Evolutionary conservation across 2,329 filamentous ascomycete genomes (phyloP), one percentile per base, ranked within the genome.

Genomic region (Aspergillus neotritici): DNA sequence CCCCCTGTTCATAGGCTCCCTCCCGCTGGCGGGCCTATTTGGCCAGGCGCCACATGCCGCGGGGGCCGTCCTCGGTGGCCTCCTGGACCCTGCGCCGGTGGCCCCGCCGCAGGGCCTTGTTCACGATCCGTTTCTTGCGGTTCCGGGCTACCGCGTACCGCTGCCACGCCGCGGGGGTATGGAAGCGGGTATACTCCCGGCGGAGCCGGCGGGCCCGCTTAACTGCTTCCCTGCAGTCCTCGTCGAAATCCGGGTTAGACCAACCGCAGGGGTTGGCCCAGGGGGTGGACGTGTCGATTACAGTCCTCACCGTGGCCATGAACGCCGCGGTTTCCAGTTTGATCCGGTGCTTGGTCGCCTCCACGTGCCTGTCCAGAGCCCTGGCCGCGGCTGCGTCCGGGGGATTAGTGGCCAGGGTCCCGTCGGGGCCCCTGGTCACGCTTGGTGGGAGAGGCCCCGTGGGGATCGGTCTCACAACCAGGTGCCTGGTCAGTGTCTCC

Each of bases 11-110:
- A 13, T 47, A 48, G 34, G 30, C 35, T 17, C 35, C 41, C 43
- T 45, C 49, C 40, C 57, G 44, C 17, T 53, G 55, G 32, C 50
- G 49, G 2, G 58, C 58, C 59, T 50, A 61, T 38, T 52, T 60
- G 1, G 46, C 50, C 2, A 61, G 41, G 13, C 46, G 51, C 56
- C 45, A 60, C 12, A 61, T 40, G 15, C 53, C 51, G 12, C 31
- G 17, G 2, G 50, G 47, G 13, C 46, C 47, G 9, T 47, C 46
- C 25, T 51, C 34, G 4, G 52, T 46, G 35, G 52, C 54, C 37
- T 56, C 34, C 43, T 58, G 49, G 14, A 62, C 54, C 16, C 46
- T 36, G 6, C 49, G 44, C 31, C 57, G 53, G 41, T 60, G 50
- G 11, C 42, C 53, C 21, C 32, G 31, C 1, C 33, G 16, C 6